Conservation (phyloP, 108 stramenopile genomes). For the Heterococcus sp. region DNA sequence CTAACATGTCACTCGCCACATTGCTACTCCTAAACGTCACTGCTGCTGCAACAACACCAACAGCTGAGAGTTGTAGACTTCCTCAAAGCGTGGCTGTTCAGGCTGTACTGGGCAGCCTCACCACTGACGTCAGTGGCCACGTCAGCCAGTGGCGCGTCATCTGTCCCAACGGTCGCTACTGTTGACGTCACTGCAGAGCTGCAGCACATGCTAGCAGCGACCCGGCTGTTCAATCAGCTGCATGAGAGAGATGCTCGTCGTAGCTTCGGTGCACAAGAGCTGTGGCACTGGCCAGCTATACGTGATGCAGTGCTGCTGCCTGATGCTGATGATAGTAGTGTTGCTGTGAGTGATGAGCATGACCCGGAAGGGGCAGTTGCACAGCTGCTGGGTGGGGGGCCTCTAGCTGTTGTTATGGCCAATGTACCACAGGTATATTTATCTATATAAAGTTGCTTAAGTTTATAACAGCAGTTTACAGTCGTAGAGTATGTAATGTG, state of each 20-base stretch:
- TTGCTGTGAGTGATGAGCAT: not conserved
- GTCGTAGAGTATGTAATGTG: no score
- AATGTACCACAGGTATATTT: constrained; percentile 15
- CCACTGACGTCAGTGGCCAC: no score
- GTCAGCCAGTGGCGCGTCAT: not conserved
- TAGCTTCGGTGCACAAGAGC: not conserved
- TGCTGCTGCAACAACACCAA: not conserved
- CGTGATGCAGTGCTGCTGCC: not conserved
- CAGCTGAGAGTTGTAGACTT: constrained; percentile 21
- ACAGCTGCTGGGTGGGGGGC: constrained; percentile 2
- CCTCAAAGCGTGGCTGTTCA: constrained; percentile 30
- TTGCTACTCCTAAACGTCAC: no score
- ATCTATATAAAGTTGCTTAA: no score
- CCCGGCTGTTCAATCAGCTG: not conserved
- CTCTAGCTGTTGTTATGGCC: constrained; percentile 14
- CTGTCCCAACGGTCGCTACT: no score
- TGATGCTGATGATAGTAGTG: not conserved
- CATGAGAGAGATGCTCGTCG: not conserved
- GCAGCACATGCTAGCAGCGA: not conserved
- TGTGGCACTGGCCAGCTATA: not conserved
- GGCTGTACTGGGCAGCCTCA: constrained; percentile 21
- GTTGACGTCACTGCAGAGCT: not conserved
- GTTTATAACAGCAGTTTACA: no score
- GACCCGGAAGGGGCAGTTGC: not conserved
- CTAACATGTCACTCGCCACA: no score